Percentiles rank a stretch among this genome's conserved stretches.
phyloP scores from a whole-genome alignment of 2,329 filamentous ascomycete genomes.

The Cladophialophora yegresii region DNA sequence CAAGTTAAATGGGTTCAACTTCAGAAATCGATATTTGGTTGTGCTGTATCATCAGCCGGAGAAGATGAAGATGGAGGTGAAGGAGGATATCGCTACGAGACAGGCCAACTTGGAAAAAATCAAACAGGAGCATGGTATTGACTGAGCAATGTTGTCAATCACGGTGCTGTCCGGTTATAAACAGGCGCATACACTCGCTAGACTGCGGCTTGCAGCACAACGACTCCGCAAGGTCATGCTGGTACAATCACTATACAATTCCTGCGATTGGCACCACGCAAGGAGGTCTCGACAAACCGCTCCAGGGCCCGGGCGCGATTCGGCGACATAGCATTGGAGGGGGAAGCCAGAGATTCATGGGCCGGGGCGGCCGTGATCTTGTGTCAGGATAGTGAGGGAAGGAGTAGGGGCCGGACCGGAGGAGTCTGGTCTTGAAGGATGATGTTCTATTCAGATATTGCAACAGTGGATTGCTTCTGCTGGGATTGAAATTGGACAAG shows the following conservation, averaged over 20 bases:
- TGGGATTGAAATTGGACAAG: background rate
- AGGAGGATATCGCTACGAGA: conserved; percentile 89
- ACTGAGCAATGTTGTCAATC: conserved; percentile 61
- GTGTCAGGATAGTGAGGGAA: background rate
- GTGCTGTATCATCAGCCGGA: conserved; percentile 77
- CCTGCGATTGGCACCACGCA: background rate
- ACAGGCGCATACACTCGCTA: background rate
- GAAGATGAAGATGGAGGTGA: conserved; percentile 75
- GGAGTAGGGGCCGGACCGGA: background rate
- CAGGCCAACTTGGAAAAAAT: conserved; percentile 97
- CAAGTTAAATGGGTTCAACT: conserved; percentile 99
- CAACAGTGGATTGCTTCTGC: background rate
- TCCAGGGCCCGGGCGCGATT: background rate
- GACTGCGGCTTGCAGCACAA: background rate
- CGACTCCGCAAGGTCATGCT: background rate
- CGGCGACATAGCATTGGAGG: background rate
- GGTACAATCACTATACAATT: background rate
- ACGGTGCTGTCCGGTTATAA: background rate
- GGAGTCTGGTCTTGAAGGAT: background rate
- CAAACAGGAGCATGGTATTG: conserved; percentile 97
- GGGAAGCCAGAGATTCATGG: background rate
- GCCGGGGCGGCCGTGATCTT: background rate
- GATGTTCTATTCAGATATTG: background rate
- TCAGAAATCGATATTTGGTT: conserved; percentile 98
- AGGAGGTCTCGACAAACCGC: background rate